These are phyloP conservation scores for Salix purpurea DNA, from an alignment of 345 rosid species.

Conservation along the genomic window DNA sequence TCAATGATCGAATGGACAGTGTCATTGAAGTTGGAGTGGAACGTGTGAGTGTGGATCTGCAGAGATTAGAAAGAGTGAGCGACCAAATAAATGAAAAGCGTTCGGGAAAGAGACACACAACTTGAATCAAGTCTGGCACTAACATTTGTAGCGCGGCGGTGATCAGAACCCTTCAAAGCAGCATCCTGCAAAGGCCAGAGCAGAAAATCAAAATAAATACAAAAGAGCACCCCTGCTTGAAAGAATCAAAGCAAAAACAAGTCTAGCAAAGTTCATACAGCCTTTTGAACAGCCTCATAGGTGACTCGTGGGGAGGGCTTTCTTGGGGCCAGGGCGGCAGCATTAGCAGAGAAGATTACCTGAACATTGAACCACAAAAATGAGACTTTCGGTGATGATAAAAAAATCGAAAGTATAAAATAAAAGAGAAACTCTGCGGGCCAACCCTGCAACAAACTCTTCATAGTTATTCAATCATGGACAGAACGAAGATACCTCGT, in stretches of 20 bases:
- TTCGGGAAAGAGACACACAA: too few species aligned
- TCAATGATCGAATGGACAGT: too few species aligned
- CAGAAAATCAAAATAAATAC: not conserved
- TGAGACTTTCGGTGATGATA: not conserved
- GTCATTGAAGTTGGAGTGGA: too few species aligned
- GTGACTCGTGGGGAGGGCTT: constrained; percentile 86
- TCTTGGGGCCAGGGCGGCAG: constrained; percentile 80
- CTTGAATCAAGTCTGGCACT: too few species aligned
- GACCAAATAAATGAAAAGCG: too few species aligned
- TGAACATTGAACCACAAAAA: constrained; percentile 27
- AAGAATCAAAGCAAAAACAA: constrained; percentile 1
- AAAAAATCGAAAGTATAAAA: not conserved
- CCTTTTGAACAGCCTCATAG: constrained; percentile 89
- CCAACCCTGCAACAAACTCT: not conserved
- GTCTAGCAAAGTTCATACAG: constrained; percentile 48
- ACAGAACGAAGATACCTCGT: constrained; percentile 52
- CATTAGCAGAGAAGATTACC: constrained; percentile 77
- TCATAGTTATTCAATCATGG: not conserved
- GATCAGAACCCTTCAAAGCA: constrained; percentile 87
- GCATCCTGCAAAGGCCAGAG: constrained; percentile 63
- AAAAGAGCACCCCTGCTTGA: not conserved
- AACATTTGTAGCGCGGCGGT: too few species aligned
- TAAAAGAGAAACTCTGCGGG: not conserved
- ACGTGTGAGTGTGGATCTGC: too few species aligned
- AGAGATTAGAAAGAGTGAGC: too few species aligned